Evolutionary conservation across 2,329 filamentous ascomycete genomes (phyloP), one percentile per base, ranked within the genome.

Genomic region (Neonectria coccinea): DNA sequence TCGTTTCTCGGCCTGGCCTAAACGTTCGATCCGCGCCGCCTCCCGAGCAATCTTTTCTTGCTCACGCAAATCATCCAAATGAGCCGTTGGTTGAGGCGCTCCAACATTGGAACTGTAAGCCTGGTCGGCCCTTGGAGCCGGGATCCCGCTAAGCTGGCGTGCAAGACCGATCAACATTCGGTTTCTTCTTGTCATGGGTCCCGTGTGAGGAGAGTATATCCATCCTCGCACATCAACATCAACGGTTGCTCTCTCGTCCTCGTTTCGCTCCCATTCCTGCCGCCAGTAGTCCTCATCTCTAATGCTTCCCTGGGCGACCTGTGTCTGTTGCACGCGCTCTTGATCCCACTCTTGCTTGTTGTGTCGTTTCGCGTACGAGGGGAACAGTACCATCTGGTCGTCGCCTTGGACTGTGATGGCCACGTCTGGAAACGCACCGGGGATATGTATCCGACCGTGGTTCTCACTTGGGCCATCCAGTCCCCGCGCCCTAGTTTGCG

Each of bases 191-290:
- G 88, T 95, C 86, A 97, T 89, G 4, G 93, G 94, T 0, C 93
- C 94, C 69, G 86, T 86, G 73, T 95, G 92, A 18, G 95, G 95
- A 42, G 89, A 89, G 78, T 97, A 99, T 56, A 98, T 88, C 96
- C 97, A 99, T 14, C 96, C 96, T 70, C 95, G 87, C 25, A 99
- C 93, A 77, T 99, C 95, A 6, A 98, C 93, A 75, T 98, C 95
- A 1, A 97, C 92, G 4, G 97, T 84, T 0, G 94, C 93, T 76
- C 91, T 92, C 73, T 94, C 90, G 64, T 95, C 90, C 76, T 97
- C 92, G 57, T 91, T 87, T 65, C 87, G 87, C 62, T 94, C 89
- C 92, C 92, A 97, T 74, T 95, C 89, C 59, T 88, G 83, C 45
- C 86, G 87, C 90, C 92, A 95, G 76, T 91, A 94, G 42, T 93